Percentiles rank a stretch among this genome's conserved stretches.
Conservation (phyloP, 129 eudicot genomes). For the Artemisia argyi region DNA sequence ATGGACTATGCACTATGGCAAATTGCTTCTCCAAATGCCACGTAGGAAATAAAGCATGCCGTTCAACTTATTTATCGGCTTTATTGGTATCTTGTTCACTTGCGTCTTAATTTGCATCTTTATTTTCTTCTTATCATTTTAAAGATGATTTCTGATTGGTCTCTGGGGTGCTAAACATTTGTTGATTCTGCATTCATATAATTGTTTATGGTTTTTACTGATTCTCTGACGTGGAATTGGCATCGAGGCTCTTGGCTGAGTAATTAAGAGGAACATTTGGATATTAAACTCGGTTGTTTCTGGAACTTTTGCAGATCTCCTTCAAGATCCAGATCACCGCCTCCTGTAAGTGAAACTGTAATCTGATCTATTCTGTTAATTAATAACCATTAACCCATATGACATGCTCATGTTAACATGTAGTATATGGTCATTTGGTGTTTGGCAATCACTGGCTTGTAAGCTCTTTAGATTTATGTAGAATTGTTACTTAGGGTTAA, state of each 20-base stretch:
- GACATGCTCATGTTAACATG: not conserved
- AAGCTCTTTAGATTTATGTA: not conserved
- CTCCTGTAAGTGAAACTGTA: conserved; percentile 68
- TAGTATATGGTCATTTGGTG: not conserved
- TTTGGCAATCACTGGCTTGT: too few relatives aligned
- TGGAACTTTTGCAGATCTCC: conserved; percentile 99
- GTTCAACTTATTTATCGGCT: conserved; percentile 34
- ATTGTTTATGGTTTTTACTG: conserved; percentile 41
- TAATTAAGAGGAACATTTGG: conserved; percentile 77
- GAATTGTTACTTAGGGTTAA: not conserved
- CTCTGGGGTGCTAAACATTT: conserved; percentile 39
- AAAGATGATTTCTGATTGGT: conserved; percentile 1
- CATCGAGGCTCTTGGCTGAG: conserved; percentile 79
- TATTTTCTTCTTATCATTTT: not conserved
- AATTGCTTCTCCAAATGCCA: conserved; percentile 39
- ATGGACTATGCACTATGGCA: conserved; percentile 26
- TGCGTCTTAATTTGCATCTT: conserved; percentile 25
- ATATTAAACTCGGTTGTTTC: conserved; percentile 82
- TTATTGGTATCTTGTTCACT: conserved; percentile 38
- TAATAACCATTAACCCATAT: not conserved
- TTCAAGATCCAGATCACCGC: conserved; percentile 90
- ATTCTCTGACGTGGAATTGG: conserved; percentile 72
- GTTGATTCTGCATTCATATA: conserved; percentile 32
- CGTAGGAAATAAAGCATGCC: conserved; percentile 48
- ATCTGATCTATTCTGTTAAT: not conserved